These are phyloP conservation scores for Wickerhamomyces pijperi DNA, from an alignment of 805 yeast genomes.

Conservation along the genomic window DNA sequence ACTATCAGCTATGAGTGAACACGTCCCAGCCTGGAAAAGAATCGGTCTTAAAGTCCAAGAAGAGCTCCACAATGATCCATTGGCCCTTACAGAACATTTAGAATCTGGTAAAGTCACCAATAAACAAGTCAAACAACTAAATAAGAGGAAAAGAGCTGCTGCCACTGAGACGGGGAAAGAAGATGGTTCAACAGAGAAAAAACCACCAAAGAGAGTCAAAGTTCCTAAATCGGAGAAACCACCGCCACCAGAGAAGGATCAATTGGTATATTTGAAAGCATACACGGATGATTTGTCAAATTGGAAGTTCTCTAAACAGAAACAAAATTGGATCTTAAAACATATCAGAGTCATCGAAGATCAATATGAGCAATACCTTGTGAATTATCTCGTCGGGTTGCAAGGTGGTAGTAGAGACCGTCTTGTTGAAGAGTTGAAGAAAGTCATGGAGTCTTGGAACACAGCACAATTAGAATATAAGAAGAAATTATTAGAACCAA, in stretches of 20 bases:
- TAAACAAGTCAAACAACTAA: conserved; percentile 31
- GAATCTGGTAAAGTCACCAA: conserved; percentile 30
- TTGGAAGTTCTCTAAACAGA: conserved; percentile 83
- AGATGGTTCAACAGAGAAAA: conserved; percentile 21
- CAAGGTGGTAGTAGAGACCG: conserved; percentile 64
- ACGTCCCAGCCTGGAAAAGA: conserved; percentile 77
- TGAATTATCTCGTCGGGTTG: conserved; percentile 43
- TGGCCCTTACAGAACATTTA: conserved; percentile 31
- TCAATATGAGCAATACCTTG: conserved; percentile 39
- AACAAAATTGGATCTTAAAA: conserved; percentile 75
- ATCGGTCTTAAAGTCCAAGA: conserved; percentile 56
- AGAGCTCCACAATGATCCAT: conserved; percentile 32
- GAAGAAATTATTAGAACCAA: not conserved
- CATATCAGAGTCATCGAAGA: conserved; percentile 43
- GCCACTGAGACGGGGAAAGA: conserved; percentile 6
- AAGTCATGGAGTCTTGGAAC: conserved; percentile 47
- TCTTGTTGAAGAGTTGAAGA: conserved; percentile 35
- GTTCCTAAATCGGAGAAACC: conserved; percentile 55
- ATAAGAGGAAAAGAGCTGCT: conserved; percentile 13
- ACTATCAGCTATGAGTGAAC: conserved; percentile 11
- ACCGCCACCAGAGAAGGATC: conserved; percentile 73
- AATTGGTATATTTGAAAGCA: conserved; percentile 50
- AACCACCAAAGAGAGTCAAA: conserved; percentile 61
- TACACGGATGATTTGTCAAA: conserved; percentile 41
- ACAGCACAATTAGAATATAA: conserved; percentile 12